Evolutionary conservation across 106 monocot species (phyloP).

Genomic region (Acanthochlamys bracteata): DNA sequence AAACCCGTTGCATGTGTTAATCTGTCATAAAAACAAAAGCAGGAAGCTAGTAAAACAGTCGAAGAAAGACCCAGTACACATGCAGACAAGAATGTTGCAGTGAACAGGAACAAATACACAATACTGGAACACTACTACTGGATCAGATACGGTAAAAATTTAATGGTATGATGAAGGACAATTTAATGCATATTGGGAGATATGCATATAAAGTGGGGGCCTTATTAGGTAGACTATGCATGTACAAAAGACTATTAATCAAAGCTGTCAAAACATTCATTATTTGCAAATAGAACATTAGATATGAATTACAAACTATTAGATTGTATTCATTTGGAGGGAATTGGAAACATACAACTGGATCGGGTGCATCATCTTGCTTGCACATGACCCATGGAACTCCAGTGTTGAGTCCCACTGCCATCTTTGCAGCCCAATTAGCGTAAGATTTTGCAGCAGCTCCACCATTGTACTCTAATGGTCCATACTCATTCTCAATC

Average conservation of each 20-base stretch:
- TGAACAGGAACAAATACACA: no score
- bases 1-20: constrained; percentile 50
- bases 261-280: not conserved
- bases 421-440: constrained; percentile 14
- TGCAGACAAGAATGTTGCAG: no score
- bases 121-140: no score
- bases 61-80: no score
- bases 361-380: constrained; percentile 18
- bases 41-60: no score
- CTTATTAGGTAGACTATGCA: not conserved
- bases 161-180: not conserved
- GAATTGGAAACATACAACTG: constrained; percentile 11
- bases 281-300: not conserved
- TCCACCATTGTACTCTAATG: constrained; percentile 4
- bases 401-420: constrained; percentile 10
- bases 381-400: constrained; percentile 21
- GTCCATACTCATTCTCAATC: constrained; percentile 17
- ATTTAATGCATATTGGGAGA: not conserved
- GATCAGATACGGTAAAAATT: no score
- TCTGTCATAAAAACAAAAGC: constrained; percentile 12
- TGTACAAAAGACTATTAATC: not conserved
- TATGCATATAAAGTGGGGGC: not conserved
- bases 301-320: no score
- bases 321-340: not conserved
- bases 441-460: constrained; percentile 7